Evolutionary conservation across 257 asterid species (phyloP).

Genomic region (Solanum sitiens): DNA sequence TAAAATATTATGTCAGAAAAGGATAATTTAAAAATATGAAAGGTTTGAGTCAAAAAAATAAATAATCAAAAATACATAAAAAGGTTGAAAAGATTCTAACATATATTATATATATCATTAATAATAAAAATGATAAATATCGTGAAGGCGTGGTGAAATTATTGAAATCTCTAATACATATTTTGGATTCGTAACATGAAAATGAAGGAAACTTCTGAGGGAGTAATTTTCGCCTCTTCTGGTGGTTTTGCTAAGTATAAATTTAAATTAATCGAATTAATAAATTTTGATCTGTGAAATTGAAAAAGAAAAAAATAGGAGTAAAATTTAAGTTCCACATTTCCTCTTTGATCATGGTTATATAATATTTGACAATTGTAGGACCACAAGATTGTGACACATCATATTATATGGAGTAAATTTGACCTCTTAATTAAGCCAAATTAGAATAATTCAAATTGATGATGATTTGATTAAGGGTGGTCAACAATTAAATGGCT

Average conservation of each 20-base stretch:
- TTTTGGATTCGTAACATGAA: too few relatives aligned
- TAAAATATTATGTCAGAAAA: neutral
- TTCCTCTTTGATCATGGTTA: neutral
- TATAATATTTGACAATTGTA: neutral
- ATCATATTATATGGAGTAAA: neutral
- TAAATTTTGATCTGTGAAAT: accelerated
- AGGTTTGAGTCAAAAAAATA: neutral
- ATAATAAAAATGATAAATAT: too few relatives aligned
- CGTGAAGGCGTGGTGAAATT: neutral
- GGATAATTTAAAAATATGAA: neutral
- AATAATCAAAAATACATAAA: too few relatives aligned
- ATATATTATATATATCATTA: too few relatives aligned
- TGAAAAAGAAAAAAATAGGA: too few relatives aligned
- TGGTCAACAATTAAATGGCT: neutral
- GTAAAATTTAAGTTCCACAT: neutral
- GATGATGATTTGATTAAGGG: neutral
- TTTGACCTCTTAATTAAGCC: neutral
- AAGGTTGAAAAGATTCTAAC: too few relatives aligned
- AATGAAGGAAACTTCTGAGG: too few relatives aligned
- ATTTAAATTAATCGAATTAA: too few relatives aligned
- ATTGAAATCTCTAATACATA: too few relatives aligned
- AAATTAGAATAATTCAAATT: neutral
- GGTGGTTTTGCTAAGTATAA: too few relatives aligned
- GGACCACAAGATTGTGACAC: neutral
- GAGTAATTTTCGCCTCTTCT: too few relatives aligned